Percentiles rank a stretch among this genome's conserved stretches.
Conservation (phyloP, 257 asterid species). For the Ehretia macrophylla region DNA sequence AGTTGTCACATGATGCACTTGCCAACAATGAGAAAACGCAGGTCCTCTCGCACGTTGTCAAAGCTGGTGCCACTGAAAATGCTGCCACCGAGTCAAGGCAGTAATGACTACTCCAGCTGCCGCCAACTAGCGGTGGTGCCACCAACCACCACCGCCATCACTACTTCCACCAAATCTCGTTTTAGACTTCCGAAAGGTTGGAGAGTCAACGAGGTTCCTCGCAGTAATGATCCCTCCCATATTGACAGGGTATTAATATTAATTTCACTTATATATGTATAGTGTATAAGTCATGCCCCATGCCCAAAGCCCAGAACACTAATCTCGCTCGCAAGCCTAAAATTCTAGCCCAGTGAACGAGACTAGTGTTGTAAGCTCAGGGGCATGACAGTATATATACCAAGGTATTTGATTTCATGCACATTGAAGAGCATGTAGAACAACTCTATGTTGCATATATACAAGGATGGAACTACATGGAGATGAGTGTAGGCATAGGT, state of each 20-base stretch:
- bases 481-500: too few relatives aligned
- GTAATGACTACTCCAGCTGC: slow-evolving; percentile 15
- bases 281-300: too few relatives aligned
- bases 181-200: slow-evolving; percentile 52
- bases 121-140: slow-evolving; percentile 31
- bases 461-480: too few relatives aligned
- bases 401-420: too few relatives aligned
- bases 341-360: too few relatives aligned
- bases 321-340: too few relatives aligned
- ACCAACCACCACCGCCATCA: slow-evolving; percentile 6
- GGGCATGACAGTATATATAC: too few relatives aligned
- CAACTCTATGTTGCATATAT: too few relatives aligned
- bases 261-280: background rate
- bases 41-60: slow-evolving; percentile 17
- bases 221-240: slow-evolving; percentile 37
- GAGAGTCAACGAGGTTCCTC: slow-evolving; percentile 56
- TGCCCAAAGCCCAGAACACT: too few relatives aligned
- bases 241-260: slow-evolving; percentile 55
- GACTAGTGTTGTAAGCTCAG: too few relatives aligned
- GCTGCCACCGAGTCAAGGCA: slow-evolving; percentile 9
- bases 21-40: slow-evolving; percentile 15
- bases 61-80: too few relatives aligned
- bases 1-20: background rate
- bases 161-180: slow-evolving; percentile 10
- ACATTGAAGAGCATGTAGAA: too few relatives aligned